Base-by-base conservation (phyloP, 768 basidiomycete species). In the Amanita subjunquillea region DNA sequence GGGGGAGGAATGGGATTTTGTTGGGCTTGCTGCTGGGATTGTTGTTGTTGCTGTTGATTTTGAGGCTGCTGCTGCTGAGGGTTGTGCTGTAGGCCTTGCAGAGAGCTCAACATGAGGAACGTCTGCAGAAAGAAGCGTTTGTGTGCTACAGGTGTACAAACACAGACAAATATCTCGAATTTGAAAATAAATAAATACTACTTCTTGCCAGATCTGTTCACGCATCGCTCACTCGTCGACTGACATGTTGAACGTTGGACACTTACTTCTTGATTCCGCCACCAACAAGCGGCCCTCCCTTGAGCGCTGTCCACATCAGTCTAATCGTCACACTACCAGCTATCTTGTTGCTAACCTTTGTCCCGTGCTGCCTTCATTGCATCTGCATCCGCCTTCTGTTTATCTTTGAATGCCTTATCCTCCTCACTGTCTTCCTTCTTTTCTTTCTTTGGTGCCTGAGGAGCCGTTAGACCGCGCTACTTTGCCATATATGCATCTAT, bases 251-350 rank as follows among this genome's bases (percentile, higher is more conserved):
- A 13, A 46, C 10, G 27, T 15, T 38, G 25, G 1, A 22, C n/a
- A 74, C 85, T 60, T 68, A 90, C 89, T 91, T 91, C 79, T 91
- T 91, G 75, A 91, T 89, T 23, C 90, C 87, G 41, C 78, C 73
- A 17, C 77, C 81, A 48, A 79, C 80, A 50, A 82, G 75, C 8
- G 85, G 71, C 20, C 87, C 87, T 82, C 81, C 71, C 65, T 83
- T 83, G 57, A 73, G 45, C 51, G 82, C 82, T 84, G 56, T 37
- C 52, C 17, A 29, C 27, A 55, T 43, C 44, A 53, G 25, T 51
- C 53, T 10, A 44, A 37, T 39, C 49, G 57, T 40, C 39, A 34
- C 29, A 32, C 41, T 27, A 41, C 51, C 40, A 20, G 43, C 51
- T 50, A 36, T 37, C 15, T 3, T 29, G 48, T 44, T 40, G 46